A percentile compares a stretch with the other conserved stretches of the same genome.
These are phyloP conservation scores for Dothistroma septosporum DNA, from an alignment of 2,329 filamentous ascomycete genomes.

Conservation along the genomic window DNA sequence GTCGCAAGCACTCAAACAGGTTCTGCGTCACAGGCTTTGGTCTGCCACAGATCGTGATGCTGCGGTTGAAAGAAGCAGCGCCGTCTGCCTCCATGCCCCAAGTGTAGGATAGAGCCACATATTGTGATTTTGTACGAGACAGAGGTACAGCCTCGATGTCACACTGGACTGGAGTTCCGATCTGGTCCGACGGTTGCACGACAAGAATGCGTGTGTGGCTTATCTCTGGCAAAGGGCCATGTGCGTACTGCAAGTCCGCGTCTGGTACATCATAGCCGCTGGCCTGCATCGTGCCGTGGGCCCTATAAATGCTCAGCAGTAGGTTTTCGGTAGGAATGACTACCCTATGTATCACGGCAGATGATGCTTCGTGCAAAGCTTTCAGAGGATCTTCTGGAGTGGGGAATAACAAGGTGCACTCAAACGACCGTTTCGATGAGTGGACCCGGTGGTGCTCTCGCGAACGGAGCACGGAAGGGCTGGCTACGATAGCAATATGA, in stretches of 20 bases:
- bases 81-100: slow-evolving; percentile 6
- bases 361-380: background rate
- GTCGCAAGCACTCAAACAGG: slow-evolving; percentile 1
- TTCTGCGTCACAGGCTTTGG: slow-evolving; percentile 2
- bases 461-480: background rate
- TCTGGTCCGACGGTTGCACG: background rate
- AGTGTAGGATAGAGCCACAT: slow-evolving; percentile 9
- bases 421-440: no score
- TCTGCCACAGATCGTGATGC: background rate
- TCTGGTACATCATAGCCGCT: background rate
- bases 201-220: background rate
- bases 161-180: background rate
- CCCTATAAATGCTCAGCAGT: background rate
- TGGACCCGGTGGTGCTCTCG: no score
- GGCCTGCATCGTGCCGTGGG: background rate
- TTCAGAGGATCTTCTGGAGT: no score
- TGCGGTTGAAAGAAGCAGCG: background rate
- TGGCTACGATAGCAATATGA: background rate
- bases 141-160: background rate
- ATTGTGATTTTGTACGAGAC: background rate
- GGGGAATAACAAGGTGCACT: no score
- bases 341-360: background rate
- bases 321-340: background rate
- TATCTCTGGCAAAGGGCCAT: background rate
- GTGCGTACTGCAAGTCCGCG: background rate